Base-by-base conservation (phyloP, 129 eudicot species). In the Flaveria trinervia region DNA sequence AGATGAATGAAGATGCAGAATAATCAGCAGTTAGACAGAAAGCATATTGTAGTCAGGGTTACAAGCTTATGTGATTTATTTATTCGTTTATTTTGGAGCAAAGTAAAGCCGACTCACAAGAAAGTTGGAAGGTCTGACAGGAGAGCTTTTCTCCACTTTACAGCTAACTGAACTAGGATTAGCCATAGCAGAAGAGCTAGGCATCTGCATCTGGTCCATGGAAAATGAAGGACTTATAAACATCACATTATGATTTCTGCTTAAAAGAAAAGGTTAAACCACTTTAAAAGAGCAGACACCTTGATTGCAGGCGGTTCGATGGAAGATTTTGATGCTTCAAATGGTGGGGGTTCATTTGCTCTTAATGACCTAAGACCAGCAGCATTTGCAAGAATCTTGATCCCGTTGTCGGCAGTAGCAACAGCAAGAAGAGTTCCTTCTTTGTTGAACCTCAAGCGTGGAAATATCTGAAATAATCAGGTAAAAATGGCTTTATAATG, bases 351-450 rank as follows among this genome's bases (percentile, higher is more conserved):
- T 70, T 90, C 98, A 78, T 84, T 83, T 51, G 85, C 52, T 79
- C 98, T 90, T 60, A 92, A 78, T 23, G 88, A 89, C 60, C 96
- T 83, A 56, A 86, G 66, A 59, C 98, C 98, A 62, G 81, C 68
- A 66, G 92, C 84, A 78, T 84, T 92, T 66, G 94, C 95, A 69
- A 92, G 89, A 79, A 92, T 85, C 84, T 90, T 92, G 70, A 92
- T 88, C 64, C 98, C 96, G 68, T 88, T 90, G 68, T 92, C 96
- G 16, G 76, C 83, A 52, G 95, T 82, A 9, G 93, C 81, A 64
- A 92, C 98, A 76, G 98, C 96, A 62, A 92, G 96, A 77, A 92
- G 94, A 75, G 83, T 90, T 48, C 98, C 98, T 70, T 90, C 98
- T 80, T 90, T 92, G 84, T 86, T 92, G 77, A 92, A 92, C 76